A percentile compares a stretch with the other conserved stretches of the same genome.
Evolutionary conservation across 1,139 yeast species (phyloP).

Genomic region (Diutina rugosa): DNA sequence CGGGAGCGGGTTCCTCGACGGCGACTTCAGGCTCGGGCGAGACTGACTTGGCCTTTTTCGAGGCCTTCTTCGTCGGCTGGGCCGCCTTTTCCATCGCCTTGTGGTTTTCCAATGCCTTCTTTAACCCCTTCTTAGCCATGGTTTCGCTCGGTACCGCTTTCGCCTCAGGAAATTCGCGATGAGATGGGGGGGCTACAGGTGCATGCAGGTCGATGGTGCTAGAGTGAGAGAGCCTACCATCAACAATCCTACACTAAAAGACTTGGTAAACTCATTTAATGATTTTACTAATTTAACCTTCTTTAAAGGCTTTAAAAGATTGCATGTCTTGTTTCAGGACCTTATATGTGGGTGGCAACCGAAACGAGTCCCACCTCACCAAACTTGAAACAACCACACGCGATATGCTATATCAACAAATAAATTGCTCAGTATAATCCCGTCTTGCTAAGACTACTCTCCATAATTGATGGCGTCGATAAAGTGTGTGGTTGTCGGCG

Average conservation of each 20-base stretch:
- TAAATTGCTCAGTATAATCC: too few relatives aligned
- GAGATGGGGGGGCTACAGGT: slow-evolving; percentile 5
- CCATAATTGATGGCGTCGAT: slow-evolving; percentile 22
- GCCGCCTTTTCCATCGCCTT: slow-evolving; percentile 5
- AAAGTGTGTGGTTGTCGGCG: slow-evolving; percentile 95
- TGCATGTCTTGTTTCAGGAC: too few relatives aligned
- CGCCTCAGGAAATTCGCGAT: slow-evolving; percentile 5
- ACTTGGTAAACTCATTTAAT: too few relatives aligned
- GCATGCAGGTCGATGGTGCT: slow-evolving; percentile 3
- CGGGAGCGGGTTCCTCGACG: slow-evolving; percentile 4
- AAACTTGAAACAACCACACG: neutral
- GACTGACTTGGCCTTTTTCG: slow-evolving; percentile 1
- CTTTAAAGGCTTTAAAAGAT: too few relatives aligned
- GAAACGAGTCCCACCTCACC: too few relatives aligned
- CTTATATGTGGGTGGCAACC: too few relatives aligned
- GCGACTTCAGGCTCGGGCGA: slow-evolving; percentile 4
- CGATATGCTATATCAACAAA: too few relatives aligned
- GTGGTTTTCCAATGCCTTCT: slow-evolving; percentile 7
- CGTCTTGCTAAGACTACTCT: too few relatives aligned
- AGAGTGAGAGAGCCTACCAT: neutral
- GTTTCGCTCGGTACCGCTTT: slow-evolving; percentile 1
- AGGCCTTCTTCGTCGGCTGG: slow-evolving; percentile 3
- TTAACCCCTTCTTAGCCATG: slow-evolving; percentile 9
- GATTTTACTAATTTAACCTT: too few relatives aligned
- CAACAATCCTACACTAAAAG: too few relatives aligned